Conservation (phyloP, 1,139 yeast species). For the Pichia cactophila region DNA sequence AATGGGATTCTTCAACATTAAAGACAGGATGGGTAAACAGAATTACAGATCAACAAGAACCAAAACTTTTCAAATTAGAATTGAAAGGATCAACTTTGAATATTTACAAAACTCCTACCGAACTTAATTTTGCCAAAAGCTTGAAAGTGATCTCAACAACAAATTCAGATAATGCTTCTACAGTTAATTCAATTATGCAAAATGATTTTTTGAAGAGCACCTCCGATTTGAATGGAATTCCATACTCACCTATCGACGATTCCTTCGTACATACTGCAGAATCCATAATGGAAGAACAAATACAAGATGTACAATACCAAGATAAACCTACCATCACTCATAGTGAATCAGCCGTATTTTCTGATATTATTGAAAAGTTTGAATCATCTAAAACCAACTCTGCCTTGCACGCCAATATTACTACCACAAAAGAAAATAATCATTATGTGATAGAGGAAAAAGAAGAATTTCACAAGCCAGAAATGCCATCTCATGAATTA, state of each 20-base stretch:
- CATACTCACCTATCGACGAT: not conserved
- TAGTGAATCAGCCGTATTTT: constrained; percentile 3
- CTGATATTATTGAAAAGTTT: constrained; percentile 8
- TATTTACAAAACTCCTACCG: constrained; percentile 48
- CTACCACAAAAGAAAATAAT: not conserved
- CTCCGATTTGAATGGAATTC: not conserved
- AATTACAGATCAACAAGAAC: constrained; percentile 35
- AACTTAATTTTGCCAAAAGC: constrained; percentile 36
- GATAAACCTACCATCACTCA: not conserved
- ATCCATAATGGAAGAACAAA: not conserved
- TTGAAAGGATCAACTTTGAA: constrained; percentile 55
- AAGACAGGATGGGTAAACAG: constrained; percentile 43
- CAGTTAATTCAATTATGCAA: constrained; percentile 1
- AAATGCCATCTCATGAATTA: constrained; percentile 9
- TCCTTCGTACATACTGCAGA: not conserved
- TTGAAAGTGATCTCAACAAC: constrained; percentile 25
- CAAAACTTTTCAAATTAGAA: constrained; percentile 50
- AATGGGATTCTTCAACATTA: constrained; percentile 31
- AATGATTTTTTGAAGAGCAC: constrained; percentile 10
- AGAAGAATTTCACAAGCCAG: not conserved
- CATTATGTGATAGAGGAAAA: not conserved
- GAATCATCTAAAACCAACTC: not conserved
- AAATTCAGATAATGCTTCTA: not conserved
- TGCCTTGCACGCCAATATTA: not conserved
- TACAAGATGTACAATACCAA: not conserved